These are phyloP conservation scores for Neurospora terricola DNA, from an alignment of 495 filamentous ascomycete species.

Conservation along the genomic window DNA sequence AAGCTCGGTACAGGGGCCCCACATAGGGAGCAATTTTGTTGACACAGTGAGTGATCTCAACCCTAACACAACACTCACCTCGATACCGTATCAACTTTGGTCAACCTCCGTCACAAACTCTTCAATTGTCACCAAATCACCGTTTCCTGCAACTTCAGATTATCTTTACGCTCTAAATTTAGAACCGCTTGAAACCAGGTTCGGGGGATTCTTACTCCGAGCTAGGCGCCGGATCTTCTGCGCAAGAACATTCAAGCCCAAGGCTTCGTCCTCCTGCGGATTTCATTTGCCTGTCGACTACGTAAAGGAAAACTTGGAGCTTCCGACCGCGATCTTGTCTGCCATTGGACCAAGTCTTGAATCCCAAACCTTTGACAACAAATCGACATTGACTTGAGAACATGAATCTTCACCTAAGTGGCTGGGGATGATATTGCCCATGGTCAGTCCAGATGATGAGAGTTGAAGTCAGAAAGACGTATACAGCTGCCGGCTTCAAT, in stretches of 20 bases:
- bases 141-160: too few relatives aligned
- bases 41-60: too few relatives aligned
- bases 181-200: too few relatives aligned
- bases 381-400: too few relatives aligned
- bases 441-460: background rate
- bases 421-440: background rate
- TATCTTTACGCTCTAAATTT: too few relatives aligned
- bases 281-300: background rate
- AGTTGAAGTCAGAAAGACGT: background rate
- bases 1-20: background rate
- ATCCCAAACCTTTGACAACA: background rate
- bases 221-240: background rate
- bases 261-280: background rate
- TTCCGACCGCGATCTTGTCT: background rate
- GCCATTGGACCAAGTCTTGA: background rate
- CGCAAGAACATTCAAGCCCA: background rate
- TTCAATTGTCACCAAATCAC: background rate
- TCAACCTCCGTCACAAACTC: too few relatives aligned
- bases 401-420: too few relatives aligned
- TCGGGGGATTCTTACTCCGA: too few relatives aligned
- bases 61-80: too few relatives aligned
- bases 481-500: too few relatives aligned
- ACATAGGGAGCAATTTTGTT: background rate
- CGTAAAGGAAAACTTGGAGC: background rate
- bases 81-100: too few relatives aligned